Evolutionary conservation across 192 early-diverging fungal species (phyloP).

Genomic region (Coemansia erecta): DNA sequence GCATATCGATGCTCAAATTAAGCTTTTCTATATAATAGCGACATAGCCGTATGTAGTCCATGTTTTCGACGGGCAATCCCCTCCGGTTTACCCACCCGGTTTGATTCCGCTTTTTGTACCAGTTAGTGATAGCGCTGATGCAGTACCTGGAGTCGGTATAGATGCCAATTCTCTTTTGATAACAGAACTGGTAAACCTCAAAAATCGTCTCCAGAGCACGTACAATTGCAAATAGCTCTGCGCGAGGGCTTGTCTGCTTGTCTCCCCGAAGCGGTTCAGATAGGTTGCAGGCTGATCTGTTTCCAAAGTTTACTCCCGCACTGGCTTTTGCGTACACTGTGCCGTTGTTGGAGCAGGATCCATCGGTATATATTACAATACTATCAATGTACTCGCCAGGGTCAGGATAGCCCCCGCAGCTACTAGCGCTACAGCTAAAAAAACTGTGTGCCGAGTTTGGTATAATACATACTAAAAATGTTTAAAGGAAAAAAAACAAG

Average conservation of each 20-base stretch:
- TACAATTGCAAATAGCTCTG: slow-evolving; percentile 9
- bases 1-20: not conserved
- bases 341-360: slow-evolving; percentile 54
- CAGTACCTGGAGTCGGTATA: not conserved
- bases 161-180: not conserved
- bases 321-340: slow-evolving; percentile 38
- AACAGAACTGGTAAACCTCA: not conserved
- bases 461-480: too few species aligned
- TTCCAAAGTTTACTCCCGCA: slow-evolving; percentile 53
- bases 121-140: not conserved
- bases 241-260: slow-evolving; percentile 6
- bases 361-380: slow-evolving; percentile 49
- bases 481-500: too few species aligned
- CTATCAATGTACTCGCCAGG: not conserved
- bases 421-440: not conserved
- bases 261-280: slow-evolving; percentile 19
- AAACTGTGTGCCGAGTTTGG: too few species aligned
- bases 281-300: slow-evolving; percentile 39
- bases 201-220: slow-evolving; percentile 4
- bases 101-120: not conserved
- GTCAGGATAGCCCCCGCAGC: not conserved
- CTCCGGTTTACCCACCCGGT: not conserved
- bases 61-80: not conserved
- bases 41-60: not conserved
- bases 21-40: not conserved